Base-by-base conservation (phyloP, 2,329 filamentous ascomycete species). In the Davidsoniella australis region DNA sequence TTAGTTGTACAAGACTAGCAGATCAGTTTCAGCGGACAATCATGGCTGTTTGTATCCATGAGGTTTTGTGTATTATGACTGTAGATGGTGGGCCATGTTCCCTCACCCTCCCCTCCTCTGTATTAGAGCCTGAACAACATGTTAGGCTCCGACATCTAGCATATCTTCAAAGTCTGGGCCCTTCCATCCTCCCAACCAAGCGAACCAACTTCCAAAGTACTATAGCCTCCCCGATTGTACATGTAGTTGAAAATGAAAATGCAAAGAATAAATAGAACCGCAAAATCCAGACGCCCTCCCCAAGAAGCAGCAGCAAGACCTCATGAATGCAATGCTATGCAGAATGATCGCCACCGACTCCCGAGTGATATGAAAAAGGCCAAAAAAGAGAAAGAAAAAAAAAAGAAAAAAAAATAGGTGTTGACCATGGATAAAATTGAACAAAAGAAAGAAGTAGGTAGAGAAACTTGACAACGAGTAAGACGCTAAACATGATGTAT, bases 261-360 rank as follows among this genome's bases (percentile, higher is more conserved):
- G 41, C 36, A 50, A 39, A 50, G 44, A 40, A 44, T 37, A 39
- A 51, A 46, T 41, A 49, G 42, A 47, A 49, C 48, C 43, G 29
- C 36, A 50, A 53, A 47, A 48, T 48, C 51, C 51, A 47, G 51
- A 50, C 47, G 51, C 51, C 51, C 46, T 44, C 48, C 40, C 45
- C 42, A 46, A 48, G 26, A 43, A 53, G 41, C 49, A 45, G 47
- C 37, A 49, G 39, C 33, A 48, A 43, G 47, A 53, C 51, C 51
- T 41, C 47, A 41, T 45, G 47, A 49, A 49, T 43, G 47, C 51
- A 53, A 53, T 53, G 47, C 47, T 50, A 50, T 50, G 51, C 41
- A 50, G 46, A 41, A 52, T 46, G 33, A 52, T 54, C 41, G 45
- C 52, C 50, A 46, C 49, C 53, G 26, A 54, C 53, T 50, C 43